A percentile compares a stretch with the other conserved stretches of the same genome.
Conservation (phyloP, 345 rosid species). For the Salix exigua region DNA sequence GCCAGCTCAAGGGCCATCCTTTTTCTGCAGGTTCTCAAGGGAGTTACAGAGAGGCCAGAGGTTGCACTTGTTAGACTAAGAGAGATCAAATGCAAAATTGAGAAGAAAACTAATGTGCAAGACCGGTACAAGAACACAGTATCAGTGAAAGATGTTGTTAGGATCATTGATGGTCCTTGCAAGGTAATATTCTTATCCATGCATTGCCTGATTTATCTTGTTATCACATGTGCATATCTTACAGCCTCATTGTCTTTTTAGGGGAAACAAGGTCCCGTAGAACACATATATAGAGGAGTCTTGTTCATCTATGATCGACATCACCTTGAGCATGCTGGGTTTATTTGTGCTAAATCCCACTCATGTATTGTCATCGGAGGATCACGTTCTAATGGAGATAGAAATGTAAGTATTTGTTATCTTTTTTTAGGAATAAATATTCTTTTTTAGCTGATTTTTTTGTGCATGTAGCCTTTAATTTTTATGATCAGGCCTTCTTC, state of each 20-base stretch:
- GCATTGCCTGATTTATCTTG: background rate
- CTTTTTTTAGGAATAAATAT: background rate
- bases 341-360: conserved; percentile 75
- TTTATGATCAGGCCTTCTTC: background rate
- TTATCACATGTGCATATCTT: background rate
- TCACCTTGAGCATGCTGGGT: conserved; percentile 97
- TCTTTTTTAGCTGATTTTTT: background rate
- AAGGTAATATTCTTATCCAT: conserved; percentile 49
- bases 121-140: conserved; percentile 68
- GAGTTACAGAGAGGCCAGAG: conserved; percentile 89
- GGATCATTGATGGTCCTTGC: conserved; percentile 83
- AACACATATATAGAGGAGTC: conserved; percentile 72
- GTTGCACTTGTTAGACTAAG: conserved; percentile 78
- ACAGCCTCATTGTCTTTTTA: conserved; percentile 23
- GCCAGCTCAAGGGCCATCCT: background rate
- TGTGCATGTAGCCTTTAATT: background rate
- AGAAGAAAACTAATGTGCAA: conserved; percentile 62
- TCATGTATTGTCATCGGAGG: conserved; percentile 82
- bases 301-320: conserved; percentile 80
- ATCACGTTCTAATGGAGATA: conserved; percentile 55
- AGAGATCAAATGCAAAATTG: conserved; percentile 89
- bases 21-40: conserved; percentile 70
- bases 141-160: conserved; percentile 74
- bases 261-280: conserved; percentile 97
- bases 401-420: conserved; percentile 50